Percentiles rank a stretch among this genome's conserved stretches.
phyloP scores from a whole-genome alignment of 176 grass and related monocot genomes.

The Juncus effusus region DNA sequence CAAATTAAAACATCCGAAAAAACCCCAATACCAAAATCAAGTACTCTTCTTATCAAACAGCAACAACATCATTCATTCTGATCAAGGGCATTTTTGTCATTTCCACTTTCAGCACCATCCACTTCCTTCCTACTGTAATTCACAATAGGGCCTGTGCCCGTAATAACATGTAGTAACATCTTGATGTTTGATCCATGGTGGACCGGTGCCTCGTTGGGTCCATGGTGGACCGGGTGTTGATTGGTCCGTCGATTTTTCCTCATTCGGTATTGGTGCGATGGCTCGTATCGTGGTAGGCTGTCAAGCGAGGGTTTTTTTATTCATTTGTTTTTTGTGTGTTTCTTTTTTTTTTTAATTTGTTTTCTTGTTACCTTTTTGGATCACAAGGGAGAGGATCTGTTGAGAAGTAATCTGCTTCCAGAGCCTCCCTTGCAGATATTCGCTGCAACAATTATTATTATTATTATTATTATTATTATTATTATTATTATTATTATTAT shows the following conservation, averaged over 20 bases:
- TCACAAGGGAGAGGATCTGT: conserved; percentile 92
- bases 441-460: conserved; percentile 43
- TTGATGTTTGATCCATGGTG: too few species aligned
- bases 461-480: conserved; percentile 25
- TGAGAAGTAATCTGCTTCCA: conserved; percentile 97
- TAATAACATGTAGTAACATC: too few species aligned
- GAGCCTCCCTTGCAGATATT: conserved; percentile 87
- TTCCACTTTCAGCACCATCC: too few species aligned
- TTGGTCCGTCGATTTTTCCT: conserved; percentile 93
- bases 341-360: background rate
- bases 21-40: too few species aligned
- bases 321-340: background rate
- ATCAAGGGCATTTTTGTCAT: too few species aligned
- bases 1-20: too few species aligned
- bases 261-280: conserved; percentile 80
- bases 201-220: too few species aligned
- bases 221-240: conserved; percentile 42
- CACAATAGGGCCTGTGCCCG: too few species aligned
- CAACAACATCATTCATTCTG: too few species aligned
- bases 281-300: conserved; percentile 87
- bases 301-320: background rate
- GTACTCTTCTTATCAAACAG: too few species aligned
- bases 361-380: conserved; percentile 54
- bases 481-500: background rate
- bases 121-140: too few species aligned